Conservation (phyloP, 176 grass and related monocot species). For the Saccharum spontaneum region DNA sequence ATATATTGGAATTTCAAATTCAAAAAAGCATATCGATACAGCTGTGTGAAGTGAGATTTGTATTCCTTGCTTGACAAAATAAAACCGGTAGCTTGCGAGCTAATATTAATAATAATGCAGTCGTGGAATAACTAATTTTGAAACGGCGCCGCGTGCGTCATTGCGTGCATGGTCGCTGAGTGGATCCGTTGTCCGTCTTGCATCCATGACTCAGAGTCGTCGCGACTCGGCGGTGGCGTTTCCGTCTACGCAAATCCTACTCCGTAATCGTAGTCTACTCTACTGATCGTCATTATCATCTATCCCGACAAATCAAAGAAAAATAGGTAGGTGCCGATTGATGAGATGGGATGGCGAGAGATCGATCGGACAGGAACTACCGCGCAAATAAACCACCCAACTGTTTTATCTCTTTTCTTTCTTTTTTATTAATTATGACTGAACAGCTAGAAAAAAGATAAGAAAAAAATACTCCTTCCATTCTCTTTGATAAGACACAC, state of each 20-base stretch:
- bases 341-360: neutral
- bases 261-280: neutral
- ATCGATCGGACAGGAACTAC: neutral
- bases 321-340: neutral
- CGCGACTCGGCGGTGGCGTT: neutral
- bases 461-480: neutral
- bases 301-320: neutral
- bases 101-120: no score
- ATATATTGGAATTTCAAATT: no score
- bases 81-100: no score
- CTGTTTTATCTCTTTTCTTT: neutral
- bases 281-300: neutral
- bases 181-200: neutral
- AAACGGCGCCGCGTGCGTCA: no score
- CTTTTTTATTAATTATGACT: neutral
- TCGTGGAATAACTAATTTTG: no score
- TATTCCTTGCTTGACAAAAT: no score
- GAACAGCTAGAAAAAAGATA: neutral
- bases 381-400: neutral
- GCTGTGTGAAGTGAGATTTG: no score
- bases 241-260: slow-evolving; percentile 40
- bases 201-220: neutral
- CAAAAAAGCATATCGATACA: no score
- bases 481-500: neutral
- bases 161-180: neutral